A percentile compares a stretch with the other conserved stretches of the same genome.
Conservation (phyloP, 2,329 filamentous ascomycete genomes). For the Penicillium expansum region DNA sequence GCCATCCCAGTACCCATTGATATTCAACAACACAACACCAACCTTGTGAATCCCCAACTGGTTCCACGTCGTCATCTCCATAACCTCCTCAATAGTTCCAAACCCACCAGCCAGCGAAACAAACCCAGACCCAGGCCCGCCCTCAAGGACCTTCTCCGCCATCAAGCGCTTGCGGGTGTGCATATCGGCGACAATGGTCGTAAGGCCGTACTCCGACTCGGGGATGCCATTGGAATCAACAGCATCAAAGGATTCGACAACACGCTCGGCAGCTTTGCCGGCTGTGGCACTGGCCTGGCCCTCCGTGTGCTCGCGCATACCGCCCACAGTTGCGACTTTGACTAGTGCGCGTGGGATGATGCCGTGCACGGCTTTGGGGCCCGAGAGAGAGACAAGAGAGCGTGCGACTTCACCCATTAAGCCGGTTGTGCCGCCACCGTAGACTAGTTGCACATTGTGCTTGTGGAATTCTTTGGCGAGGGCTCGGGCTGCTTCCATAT, state of each 20-base stretch:
- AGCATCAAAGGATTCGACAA: conserved; percentile 52
- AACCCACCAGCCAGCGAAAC: conserved; percentile 86
- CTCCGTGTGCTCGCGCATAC: conserved; percentile 28
- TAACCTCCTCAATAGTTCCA: conserved; percentile 92
- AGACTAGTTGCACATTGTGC: conserved; percentile 79
- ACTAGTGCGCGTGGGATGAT: conserved; percentile 88
- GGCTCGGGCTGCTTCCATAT: conserved; percentile 73
- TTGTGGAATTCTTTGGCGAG: conserved; percentile 72
- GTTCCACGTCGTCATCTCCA: conserved; percentile 93
- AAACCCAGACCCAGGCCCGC: conserved; percentile 81
- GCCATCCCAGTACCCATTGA: conserved; percentile 90
- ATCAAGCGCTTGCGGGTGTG: conserved; percentile 93
- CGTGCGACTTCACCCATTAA: conserved; percentile 93
- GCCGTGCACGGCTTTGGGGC: conserved; percentile 80
- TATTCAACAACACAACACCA: conserved; percentile 78
- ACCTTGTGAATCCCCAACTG: conserved; percentile 86
- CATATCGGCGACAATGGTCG: conserved; percentile 91
- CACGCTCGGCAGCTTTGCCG: conserved; percentile 50
- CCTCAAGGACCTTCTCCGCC: conserved; percentile 80
- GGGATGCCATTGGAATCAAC: conserved; percentile 29
- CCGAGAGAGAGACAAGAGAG: conserved; percentile 77
- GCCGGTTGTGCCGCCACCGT: conserved; percentile 90
- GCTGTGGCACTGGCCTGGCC: conserved; percentile 48
- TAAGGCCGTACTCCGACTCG: conserved; percentile 65
- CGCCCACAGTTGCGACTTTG: conserved; percentile 58